Evolutionary conservation across 2,329 filamentous ascomycete genomes (phyloP).

Genomic region (Cadophora sp.): DNA sequence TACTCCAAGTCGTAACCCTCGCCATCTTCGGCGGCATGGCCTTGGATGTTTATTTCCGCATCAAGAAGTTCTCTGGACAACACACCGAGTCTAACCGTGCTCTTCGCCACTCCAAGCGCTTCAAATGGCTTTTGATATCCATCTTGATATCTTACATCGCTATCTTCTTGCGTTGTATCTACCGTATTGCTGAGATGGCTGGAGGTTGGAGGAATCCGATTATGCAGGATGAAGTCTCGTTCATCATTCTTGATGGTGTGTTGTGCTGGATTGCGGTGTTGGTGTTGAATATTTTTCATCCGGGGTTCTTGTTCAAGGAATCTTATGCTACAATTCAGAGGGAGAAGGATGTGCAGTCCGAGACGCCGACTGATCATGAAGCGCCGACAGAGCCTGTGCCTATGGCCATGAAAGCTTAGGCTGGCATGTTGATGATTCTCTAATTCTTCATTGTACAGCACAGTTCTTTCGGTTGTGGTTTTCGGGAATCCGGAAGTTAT

Average conservation of each 20-base stretch:
- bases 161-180: constrained; percentile 30
- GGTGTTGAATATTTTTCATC: constrained; percentile 53
- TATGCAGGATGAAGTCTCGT: constrained; percentile 66
- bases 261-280: constrained; percentile 55
- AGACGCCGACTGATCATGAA: constrained; percentile 7
- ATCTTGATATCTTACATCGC: constrained; percentile 24
- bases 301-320: constrained; percentile 36
- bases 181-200: constrained; percentile 61
- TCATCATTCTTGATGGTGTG: constrained; percentile 55
- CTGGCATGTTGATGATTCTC: neutral
- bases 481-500: neutral
- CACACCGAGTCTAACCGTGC: constrained; percentile 21
- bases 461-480: neutral
- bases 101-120: constrained; percentile 21
- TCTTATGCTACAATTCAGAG: constrained; percentile 21
- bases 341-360: constrained; percentile 12
- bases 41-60: constrained; percentile 29
- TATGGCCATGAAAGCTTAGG: neutral
- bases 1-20: constrained; percentile 47
- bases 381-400: neutral
- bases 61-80: constrained; percentile 19
- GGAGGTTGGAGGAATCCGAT: constrained; percentile 67
- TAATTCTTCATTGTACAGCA: neutral
- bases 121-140: constrained; percentile 23
- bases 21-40: constrained; percentile 40